Base-by-base conservation (phyloP, 345 rosid species). In the Arabidopsis suecica region DNA sequence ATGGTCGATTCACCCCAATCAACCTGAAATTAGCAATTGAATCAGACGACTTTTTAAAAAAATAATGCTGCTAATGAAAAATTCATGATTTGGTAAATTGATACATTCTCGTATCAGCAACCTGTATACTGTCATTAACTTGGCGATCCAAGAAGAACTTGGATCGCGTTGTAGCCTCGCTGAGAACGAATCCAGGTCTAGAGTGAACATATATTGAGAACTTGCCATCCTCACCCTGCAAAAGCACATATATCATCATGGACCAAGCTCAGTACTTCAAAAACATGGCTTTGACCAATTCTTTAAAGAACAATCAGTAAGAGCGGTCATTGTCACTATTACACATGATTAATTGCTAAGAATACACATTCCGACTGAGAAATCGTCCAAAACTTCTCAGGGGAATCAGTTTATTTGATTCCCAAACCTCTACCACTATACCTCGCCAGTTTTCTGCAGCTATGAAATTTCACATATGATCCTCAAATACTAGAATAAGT, bases 1-100 rank as follows among this genome's bases (percentile, higher is more conserved):
- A 92, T 95, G 76, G 83, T 90, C 51, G 99, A 83, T 83, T 78
- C 94, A 68, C 99, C 99, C 99, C 99, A 95, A 36, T 95, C 97
- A 65, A 95, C 96, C 99, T 95, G 87, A 70, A 80, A 82, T 60
- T 28, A 65, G 14, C 56, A 70, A 65, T 22, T 50, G 38, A 71
- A 75, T 23, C 48, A 64, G 44, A 49, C 25, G 10, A 23, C 14
- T 9, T 51, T 5, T 0, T n/a, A 22, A 7, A 18, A 10, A 73
- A 2, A 14, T 36, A 56, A 49, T 5, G 36, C 32, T 14, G 38
- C 13, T 25, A 44, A 14, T 0, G 10, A 64, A 63, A 65, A 36
- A 4, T 60, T 53, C 37, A 44, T 61, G 41, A 37, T 4, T n/a
- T 16, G 22, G 47, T 13, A 55, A 60, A 36, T 0, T 23, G 13